Evolutionary conservation across 352 stramenopile species (phyloP).

Genomic region (Phytophthora vignae): DNA sequence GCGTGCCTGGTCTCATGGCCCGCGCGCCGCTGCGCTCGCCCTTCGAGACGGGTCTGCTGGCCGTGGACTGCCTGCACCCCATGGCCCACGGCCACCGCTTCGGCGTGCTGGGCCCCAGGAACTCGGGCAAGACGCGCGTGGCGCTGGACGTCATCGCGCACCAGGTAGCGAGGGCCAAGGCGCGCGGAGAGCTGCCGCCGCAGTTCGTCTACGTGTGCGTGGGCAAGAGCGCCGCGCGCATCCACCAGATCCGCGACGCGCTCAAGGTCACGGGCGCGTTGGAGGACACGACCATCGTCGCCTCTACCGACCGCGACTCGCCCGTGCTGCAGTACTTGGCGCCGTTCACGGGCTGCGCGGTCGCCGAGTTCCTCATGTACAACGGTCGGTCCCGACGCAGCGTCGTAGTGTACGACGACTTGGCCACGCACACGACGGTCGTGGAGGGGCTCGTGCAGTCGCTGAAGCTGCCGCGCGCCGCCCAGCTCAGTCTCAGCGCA

Average conservation of each 20-base stretch:
- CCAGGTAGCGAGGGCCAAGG: constrained; percentile 49
- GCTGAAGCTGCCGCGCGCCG: constrained; percentile 67
- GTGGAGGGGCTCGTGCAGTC: constrained; percentile 80
- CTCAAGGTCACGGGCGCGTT: constrained; percentile 54
- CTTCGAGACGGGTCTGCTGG: constrained; percentile 70
- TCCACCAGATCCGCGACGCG: constrained; percentile 73
- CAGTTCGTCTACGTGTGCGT: constrained; percentile 84
- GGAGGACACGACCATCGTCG: constrained; percentile 72
- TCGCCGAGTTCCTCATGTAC: constrained; percentile 78
- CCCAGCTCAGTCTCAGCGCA: constrained; percentile 70
- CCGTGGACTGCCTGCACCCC: constrained; percentile 82
- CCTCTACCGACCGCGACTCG: constrained; percentile 70
- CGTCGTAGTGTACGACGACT: constrained; percentile 84
- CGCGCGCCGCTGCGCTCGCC: constrained; percentile 57
- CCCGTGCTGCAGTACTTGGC: constrained; percentile 83
- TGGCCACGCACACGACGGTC: constrained; percentile 75
- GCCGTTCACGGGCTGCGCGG: constrained; percentile 78
- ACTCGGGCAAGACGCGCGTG: constrained; percentile 79
- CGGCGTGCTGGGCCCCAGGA: constrained; percentile 66
- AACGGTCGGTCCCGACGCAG: constrained; percentile 55
- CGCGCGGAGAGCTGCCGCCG: constrained; percentile 43
- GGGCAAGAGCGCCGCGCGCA: constrained; percentile 62
- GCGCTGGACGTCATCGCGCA: constrained; percentile 73
- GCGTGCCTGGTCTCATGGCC: constrained; percentile 71
- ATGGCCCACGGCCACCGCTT: constrained; percentile 78